A percentile compares a stretch with the other conserved stretches of the same genome.
These are phyloP conservation scores for Capsella bursapastoris DNA, from an alignment of 345 rosid genomes.

Conservation along the genomic window DNA sequence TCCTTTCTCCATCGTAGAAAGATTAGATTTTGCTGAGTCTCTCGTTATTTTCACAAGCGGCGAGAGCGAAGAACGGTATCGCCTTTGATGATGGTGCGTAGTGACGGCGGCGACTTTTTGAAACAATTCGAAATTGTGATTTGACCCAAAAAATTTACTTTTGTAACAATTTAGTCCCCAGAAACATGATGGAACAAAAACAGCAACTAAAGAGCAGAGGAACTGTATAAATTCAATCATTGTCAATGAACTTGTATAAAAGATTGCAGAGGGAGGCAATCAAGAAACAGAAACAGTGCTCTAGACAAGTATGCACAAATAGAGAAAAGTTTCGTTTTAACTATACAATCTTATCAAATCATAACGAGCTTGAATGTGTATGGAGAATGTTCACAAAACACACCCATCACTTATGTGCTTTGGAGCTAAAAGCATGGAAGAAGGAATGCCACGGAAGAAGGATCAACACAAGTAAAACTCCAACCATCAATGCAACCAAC, in stretches of 20 bases:
- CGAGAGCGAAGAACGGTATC: neutral
- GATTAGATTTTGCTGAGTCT: neutral
- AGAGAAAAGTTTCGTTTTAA: neutral
- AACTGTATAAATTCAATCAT: neutral
- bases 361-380: neutral
- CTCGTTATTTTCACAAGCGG: neutral
- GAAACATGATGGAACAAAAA: neutral
- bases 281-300: neutral
- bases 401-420: neutral
- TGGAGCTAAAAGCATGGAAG: neutral
- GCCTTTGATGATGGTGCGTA: slow-evolving; percentile 12
- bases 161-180: neutral
- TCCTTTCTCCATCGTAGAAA: slow-evolving; percentile 44
- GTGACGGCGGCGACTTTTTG: slow-evolving; percentile 2
- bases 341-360: too few species aligned
- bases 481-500: slow-evolving; percentile 11
- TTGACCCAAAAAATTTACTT: neutral
- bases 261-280: neutral
- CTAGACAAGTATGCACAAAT: neutral
- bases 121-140: neutral
- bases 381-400: neutral
- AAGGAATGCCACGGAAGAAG: neutral
- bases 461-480: slow-evolving; percentile 15
- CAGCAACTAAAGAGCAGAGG: neutral
- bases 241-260: neutral